phyloP scores from a whole-genome alignment of 345 rosid genomes.

The Schrenkiella parvula region DNA sequence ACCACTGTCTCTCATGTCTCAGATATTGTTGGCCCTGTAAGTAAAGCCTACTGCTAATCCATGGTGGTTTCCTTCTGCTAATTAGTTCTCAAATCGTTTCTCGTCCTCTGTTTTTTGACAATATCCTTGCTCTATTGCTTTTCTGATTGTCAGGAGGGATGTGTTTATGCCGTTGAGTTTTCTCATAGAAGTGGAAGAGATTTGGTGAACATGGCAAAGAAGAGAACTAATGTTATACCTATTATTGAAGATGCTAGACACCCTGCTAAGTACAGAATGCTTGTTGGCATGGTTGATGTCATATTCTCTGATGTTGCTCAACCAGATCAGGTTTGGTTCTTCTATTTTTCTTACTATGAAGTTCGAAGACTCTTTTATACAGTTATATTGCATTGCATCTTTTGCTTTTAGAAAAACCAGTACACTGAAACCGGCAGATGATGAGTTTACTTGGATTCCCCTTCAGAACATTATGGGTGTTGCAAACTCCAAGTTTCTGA shows the following conservation, averaged over 20 bases:
- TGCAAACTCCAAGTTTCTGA: slow-evolving; percentile 61
- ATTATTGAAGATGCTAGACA: slow-evolving; percentile 98
- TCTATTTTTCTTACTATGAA: neutral
- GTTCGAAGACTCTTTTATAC: neutral
- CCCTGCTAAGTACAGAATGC: slow-evolving; percentile 93
- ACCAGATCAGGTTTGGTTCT: slow-evolving; percentile 80
- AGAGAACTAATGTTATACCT: slow-evolving; percentile 85
- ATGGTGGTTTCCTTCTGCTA: neutral
- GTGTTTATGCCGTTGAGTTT: slow-evolving; percentile 94
- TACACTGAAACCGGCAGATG: slow-evolving; percentile 18
- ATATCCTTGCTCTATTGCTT: neutral
- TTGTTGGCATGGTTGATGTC: slow-evolving; percentile 98
- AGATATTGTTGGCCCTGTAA: slow-evolving; percentile 92
- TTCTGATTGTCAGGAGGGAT: slow-evolving; percentile 52
- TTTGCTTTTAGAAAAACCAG: neutral
- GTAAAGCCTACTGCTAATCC: slow-evolving; percentile 4
- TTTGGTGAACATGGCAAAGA: slow-evolving; percentile 97
- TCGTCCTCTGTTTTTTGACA: neutral
- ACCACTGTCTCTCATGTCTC: slow-evolving; percentile 99
- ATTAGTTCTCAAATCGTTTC: neutral
- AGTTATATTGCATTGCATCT: neutral
- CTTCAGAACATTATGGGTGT: slow-evolving; percentile 40
- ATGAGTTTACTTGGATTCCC: slow-evolving; percentile 31
- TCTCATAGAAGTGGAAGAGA: slow-evolving; percentile 98
- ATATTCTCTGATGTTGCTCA: slow-evolving; percentile 99